Evolutionary conservation across 257 asterid species (phyloP).

Genomic region (Vinca minor): DNA sequence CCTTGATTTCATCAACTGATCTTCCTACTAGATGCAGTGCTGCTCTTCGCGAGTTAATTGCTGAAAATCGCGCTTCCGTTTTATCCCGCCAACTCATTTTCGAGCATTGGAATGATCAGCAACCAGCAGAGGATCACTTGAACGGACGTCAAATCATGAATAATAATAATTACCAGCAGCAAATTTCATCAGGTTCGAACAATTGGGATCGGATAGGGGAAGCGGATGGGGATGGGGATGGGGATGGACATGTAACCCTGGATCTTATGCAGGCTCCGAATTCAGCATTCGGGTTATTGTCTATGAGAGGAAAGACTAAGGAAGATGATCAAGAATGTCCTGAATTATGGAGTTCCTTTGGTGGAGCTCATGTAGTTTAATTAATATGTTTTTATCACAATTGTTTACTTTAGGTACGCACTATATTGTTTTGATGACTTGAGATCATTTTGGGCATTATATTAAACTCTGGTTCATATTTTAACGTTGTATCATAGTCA

Average conservation of each 20-base stretch:
- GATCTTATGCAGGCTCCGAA: conserved; percentile 45
- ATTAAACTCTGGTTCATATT: too few relatives aligned
- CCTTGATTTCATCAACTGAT: conserved; percentile 29
- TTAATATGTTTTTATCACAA: too few relatives aligned
- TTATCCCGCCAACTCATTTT: conserved; percentile 27
- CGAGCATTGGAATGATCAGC: conserved; percentile 10
- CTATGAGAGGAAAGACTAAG: conserved; percentile 21
- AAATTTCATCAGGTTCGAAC: conserved; percentile 7
- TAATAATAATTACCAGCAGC: conserved; percentile 6
- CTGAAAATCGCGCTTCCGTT: conserved; percentile 48
- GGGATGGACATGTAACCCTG: conserved; percentile 33
- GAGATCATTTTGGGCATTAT: too few relatives aligned
- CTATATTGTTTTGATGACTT: too few relatives aligned
- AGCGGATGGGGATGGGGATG: conserved; percentile 18
- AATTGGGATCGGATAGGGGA: conserved; percentile 16
- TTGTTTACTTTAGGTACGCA: too few relatives aligned
- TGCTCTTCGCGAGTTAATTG: conserved; percentile 55
- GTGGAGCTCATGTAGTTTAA: conserved; percentile 18
- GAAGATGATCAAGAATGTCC: conserved; percentile 24
- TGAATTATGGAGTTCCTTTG: conserved; percentile 28
- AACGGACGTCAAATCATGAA: conserved; percentile 4
- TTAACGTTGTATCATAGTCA: not conserved
- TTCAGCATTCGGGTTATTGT: conserved; percentile 27
- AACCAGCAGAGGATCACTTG: conserved; percentile 8
- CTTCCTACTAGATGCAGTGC: conserved; percentile 47